Percentiles rank a stretch among this genome's conserved stretches.
phyloP scores from a whole-genome alignment of 768 basidiomycete species.

The Steccherinum ochraceum region DNA sequence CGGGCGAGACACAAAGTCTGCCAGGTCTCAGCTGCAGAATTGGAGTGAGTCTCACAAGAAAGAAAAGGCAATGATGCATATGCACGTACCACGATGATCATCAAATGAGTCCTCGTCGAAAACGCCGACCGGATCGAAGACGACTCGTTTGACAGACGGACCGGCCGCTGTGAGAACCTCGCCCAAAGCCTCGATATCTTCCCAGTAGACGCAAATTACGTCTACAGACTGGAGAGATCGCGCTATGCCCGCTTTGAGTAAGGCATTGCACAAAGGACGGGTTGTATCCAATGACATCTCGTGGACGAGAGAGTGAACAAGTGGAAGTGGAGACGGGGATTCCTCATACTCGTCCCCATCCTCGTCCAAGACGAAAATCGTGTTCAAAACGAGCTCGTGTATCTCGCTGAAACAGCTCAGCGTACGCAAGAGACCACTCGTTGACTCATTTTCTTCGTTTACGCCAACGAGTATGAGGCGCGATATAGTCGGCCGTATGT shows the following conservation, averaged over 20 bases:
- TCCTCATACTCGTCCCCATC: background rate
- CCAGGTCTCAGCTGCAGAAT: background rate
- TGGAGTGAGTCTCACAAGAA: too few species aligned
- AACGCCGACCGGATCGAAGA: background rate
- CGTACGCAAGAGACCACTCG: background rate
- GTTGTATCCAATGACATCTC: background rate
- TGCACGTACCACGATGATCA: background rate
- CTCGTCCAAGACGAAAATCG: background rate
- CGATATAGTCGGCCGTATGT: too few species aligned
- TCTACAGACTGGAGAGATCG: background rate
- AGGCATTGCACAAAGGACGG: background rate
- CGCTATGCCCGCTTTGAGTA: background rate
- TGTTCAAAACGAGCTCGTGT: background rate
- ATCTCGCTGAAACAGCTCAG: background rate
- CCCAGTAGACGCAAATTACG: background rate
- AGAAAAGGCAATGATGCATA: background rate
- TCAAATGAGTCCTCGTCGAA: background rate
- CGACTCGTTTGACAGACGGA: background rate
- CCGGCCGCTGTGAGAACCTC: background rate
- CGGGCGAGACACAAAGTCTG: background rate
- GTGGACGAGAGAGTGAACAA: background rate
- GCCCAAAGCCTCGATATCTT: background rate
- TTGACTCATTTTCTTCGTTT: too few species aligned
- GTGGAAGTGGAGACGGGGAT: background rate
- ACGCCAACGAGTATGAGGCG: too few species aligned